Evolutionary conservation across 352 stramenopile genomes (phyloP).

Genomic region (Elongisporangium undulatum): DNA sequence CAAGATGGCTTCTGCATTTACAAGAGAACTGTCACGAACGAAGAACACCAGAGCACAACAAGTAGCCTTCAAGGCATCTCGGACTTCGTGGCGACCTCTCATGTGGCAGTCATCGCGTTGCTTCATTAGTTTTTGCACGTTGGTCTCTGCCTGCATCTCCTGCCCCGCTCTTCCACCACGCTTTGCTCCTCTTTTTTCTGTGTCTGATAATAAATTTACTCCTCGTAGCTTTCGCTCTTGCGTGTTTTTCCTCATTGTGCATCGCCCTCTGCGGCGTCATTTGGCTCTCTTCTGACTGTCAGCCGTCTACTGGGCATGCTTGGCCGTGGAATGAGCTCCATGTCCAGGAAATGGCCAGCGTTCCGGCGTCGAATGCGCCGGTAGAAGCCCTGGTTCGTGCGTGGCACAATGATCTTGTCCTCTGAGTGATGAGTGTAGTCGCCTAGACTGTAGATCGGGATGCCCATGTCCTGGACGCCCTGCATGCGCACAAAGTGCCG

Average conservation of each 20-base stretch:
- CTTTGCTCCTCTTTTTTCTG: conserved; percentile 55
- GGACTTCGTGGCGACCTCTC: neutral
- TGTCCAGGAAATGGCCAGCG: conserved; percentile 52
- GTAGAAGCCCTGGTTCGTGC: conserved; percentile 41
- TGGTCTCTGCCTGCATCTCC: neutral
- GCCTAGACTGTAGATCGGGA: conserved; percentile 73
- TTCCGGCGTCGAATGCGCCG: conserved; percentile 44
- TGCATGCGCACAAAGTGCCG: conserved; percentile 63
- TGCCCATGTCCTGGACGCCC: conserved; percentile 61
- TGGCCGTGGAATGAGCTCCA: conserved; percentile 46
- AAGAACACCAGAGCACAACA: conserved; percentile 6
- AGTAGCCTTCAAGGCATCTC: neutral
- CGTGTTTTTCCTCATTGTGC: neutral
- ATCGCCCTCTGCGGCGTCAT: neutral
- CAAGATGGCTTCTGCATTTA: neutral
- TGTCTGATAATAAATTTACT: conserved; percentile 63
- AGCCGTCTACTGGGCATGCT: neutral
- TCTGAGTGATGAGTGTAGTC: conserved; percentile 31
- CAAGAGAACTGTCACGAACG: conserved; percentile 12
- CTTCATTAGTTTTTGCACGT: neutral
- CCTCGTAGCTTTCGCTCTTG: conserved; percentile 5
- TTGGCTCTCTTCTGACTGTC: conserved; percentile 5
- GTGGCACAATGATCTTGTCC: conserved; percentile 52
- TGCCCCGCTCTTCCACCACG: conserved; percentile 15
- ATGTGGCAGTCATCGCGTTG: neutral